phyloP scores from a whole-genome alignment of 1,284 basidiomycete genomes.

The Salmacisia buchloeana region DNA sequence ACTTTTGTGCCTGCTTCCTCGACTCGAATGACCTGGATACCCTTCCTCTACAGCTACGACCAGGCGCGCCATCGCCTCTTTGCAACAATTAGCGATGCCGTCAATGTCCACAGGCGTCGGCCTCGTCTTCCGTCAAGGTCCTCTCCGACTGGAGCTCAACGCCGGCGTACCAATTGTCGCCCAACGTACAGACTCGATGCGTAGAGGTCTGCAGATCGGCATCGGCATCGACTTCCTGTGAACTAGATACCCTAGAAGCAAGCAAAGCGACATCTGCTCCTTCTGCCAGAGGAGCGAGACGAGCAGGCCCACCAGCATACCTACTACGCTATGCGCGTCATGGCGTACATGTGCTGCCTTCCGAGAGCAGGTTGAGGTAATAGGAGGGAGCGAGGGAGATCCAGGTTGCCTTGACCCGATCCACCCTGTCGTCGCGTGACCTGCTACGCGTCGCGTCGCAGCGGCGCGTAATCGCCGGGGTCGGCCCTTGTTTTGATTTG shows the following conservation, averaged over 20 bases:
- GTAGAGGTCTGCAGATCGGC: constrained; percentile 82
- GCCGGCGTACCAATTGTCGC: constrained; percentile 81
- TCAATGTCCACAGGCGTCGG: constrained; percentile 77
- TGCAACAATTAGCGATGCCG: constrained; percentile 41
- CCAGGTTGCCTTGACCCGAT: too few species aligned
- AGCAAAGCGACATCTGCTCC: too few species aligned
- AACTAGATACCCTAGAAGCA: neutral
- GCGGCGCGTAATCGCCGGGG: too few species aligned
- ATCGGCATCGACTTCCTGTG: constrained; percentile 62
- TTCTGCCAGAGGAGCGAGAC: too few species aligned
- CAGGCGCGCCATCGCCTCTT: neutral
- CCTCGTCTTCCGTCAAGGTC: constrained; percentile 80
- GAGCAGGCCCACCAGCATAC: too few species aligned
- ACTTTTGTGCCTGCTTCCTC: neutral
- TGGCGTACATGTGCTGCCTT: too few species aligned
- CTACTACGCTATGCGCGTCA: too few species aligned
- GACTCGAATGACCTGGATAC: neutral
- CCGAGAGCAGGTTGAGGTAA: too few species aligned
- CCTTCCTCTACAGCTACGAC: neutral
- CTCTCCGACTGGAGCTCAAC: constrained; percentile 81
- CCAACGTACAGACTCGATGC: constrained; percentile 67
- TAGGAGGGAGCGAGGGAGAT: too few species aligned
- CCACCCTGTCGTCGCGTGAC: too few species aligned
- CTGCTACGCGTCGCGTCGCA: too few species aligned
- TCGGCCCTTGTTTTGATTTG: too few species aligned